Conservation (phyloP, 208 protist species). For the Trypanosomatidae sp. region DNA sequence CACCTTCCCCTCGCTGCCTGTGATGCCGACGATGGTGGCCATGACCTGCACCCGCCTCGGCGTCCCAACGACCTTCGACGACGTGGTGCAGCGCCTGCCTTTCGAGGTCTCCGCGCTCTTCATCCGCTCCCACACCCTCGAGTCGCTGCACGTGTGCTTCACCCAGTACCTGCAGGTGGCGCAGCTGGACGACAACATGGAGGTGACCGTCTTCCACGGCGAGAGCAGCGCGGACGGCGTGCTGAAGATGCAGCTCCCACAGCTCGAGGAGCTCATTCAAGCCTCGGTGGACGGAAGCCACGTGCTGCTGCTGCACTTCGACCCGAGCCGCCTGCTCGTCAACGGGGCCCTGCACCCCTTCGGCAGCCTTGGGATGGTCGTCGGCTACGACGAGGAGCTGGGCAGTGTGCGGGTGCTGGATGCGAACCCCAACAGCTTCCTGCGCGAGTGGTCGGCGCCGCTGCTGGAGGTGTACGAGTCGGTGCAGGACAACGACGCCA, state of each 20-base stretch:
- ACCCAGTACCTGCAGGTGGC: conserved; percentile 57
- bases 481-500: conserved; percentile 46
- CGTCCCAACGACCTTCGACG: conserved; percentile 66
- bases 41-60: conserved; percentile 68
- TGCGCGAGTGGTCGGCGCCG: conserved; percentile 71
- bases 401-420: conserved; percentile 62
- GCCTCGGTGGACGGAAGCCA: conserved; percentile 24
- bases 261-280: conserved; percentile 56
- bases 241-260: conserved; percentile 33
- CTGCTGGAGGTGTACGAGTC: conserved; percentile 59
- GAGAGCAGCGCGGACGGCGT: conserved; percentile 39
- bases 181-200: conserved; percentile 31
- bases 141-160: conserved; percentile 72
- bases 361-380: conserved; percentile 69
- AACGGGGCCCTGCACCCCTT: conserved; percentile 73
- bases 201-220: conserved; percentile 57
- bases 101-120: conserved; percentile 80
- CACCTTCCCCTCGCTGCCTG: conserved; percentile 61
- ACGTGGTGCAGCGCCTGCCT: conserved; percentile 67
- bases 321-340: conserved; percentile 49
- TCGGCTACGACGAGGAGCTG: conserved; percentile 49
- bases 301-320: conserved; percentile 66
- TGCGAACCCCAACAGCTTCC: conserved; percentile 75
- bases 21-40: conserved; percentile 83
- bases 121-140: conserved; percentile 73